Base-by-base conservation (phyloP, 495 filamentous ascomycete species). In the Alectoria sarmentosa region DNA sequence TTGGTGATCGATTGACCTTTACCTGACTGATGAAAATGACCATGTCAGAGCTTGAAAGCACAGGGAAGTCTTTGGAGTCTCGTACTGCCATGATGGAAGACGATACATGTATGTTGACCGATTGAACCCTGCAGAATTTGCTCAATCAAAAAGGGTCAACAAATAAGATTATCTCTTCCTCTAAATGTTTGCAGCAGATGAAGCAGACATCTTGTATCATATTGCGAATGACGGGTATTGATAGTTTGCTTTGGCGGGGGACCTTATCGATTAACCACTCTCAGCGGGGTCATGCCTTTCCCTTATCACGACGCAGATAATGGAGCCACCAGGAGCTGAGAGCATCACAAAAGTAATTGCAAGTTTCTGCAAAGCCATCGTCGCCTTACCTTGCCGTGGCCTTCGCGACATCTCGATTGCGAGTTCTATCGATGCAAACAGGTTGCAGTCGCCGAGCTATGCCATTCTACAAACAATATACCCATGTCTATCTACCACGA, bases 1-100 rank as follows among this genome's bases (percentile, higher is more conserved):
- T 92, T 82, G 37, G 90, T 92, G 73, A 96, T 94, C 42, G 80
- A 84, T 60, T 67, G 63, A 36, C 71, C 65, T 60, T 78, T 79
- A 34, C 41, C 56, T 56, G 72, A 76, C 54, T 73, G 39, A 39
- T 63, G 30, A 38, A n/a, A 39, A 52, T 11, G 26, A 13, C 7
- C 15, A n/a, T 34, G 23, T 63, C n/a, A 66, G 60, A 48, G 19
- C 6, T 36, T 17, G 39, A 23, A 58, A 34, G 15, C 28, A 46
- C 5, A 0, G 3, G 38, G 23, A 42, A 23, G 10, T 9, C 32
- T 23, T 30, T 42, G 34, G 21, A 37, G n/a, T 44, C 41, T 58
- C 63, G 26, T 60, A 65, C 63, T 54, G 63, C 63, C 63, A 65
- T 65, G 15, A 3, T 59, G 39, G 44, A 52, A 36, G 32, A 49